phyloP scores from a whole-genome alignment of 1,284 basidiomycete species.

The Malassezia nana region DNA sequence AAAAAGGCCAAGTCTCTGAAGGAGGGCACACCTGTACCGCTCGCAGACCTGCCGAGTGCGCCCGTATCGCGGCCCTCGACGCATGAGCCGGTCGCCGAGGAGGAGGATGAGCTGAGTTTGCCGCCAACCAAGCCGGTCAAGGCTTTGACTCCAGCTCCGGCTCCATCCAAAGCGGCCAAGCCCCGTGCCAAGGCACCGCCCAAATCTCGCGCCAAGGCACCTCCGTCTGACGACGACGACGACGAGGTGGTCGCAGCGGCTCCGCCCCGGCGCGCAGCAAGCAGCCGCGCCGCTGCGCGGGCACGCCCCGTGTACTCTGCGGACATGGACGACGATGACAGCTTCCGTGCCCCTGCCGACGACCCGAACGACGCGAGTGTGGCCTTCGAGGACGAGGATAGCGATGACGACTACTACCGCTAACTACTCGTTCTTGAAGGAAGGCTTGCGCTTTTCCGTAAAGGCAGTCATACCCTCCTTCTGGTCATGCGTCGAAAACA shows the following conservation, averaged over 20 bases:
- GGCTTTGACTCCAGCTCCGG: neutral
- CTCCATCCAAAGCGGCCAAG: neutral
- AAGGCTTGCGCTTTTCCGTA: conserved; percentile 75
- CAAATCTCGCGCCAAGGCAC: neutral
- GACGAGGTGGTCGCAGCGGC: neutral
- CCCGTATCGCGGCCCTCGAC: conserved; percentile 8
- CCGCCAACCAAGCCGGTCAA: conserved; percentile 20
- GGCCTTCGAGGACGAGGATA: conserved; percentile 6
- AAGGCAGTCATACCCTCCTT: conserved; percentile 98
- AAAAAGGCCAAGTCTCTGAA: conserved; percentile 14
- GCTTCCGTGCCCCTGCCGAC: neutral
- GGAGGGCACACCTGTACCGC: neutral
- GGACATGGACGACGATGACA: conserved; percentile 6
- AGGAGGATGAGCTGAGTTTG: conserved; percentile 22
- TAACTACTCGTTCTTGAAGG: conserved; percentile 36
- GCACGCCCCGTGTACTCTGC: conserved; percentile 4
- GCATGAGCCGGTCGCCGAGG: conserved; percentile 22
- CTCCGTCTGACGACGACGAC: conserved; percentile 1
- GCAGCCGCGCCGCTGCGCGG: conserved; percentile 11
- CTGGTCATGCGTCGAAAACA: conserved; percentile 92
- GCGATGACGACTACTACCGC: conserved; percentile 19
- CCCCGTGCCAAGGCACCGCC: neutral
- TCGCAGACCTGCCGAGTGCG: neutral
- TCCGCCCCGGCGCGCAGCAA: conserved; percentile 8
- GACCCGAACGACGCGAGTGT: conserved; percentile 11